Conservation (phyloP, 352 stramenopile species). For the Phytophthora palmivora region DNA sequence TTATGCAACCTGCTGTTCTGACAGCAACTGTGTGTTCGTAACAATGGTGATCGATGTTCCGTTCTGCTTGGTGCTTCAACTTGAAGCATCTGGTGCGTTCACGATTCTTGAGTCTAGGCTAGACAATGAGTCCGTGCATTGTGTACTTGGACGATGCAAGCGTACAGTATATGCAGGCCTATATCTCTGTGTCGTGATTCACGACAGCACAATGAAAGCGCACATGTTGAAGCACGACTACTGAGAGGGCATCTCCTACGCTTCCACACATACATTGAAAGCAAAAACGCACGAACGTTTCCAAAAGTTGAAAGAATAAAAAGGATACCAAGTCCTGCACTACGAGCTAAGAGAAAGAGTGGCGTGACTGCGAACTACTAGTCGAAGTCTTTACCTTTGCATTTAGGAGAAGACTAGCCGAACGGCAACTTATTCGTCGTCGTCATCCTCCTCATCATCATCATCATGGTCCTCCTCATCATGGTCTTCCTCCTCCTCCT, state of each 20-base stretch:
- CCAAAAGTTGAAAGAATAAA: constrained; percentile 46
- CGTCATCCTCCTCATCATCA: constrained; percentile 58
- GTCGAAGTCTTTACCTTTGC: constrained; percentile 15
- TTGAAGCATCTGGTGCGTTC: constrained; percentile 25
- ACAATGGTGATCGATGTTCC: constrained; percentile 15
- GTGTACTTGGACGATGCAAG: no score
- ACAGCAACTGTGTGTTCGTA: constrained; percentile 23
- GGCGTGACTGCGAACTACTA: neutral
- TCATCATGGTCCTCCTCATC: constrained; percentile 77
- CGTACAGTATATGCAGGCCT: no score
- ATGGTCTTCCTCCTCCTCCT: constrained; percentile 51
- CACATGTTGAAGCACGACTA: constrained; percentile 13
- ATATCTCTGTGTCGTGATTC: no score
- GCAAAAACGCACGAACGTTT: constrained; percentile 18
- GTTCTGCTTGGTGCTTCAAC: constrained; percentile 26
- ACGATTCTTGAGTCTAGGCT: no score
- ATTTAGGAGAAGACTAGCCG: neutral
- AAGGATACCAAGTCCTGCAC: constrained; percentile 40
- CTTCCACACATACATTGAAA: constrained; percentile 1
- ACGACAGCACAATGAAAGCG: neutral
- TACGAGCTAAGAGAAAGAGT: constrained; percentile 45
- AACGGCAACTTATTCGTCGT: constrained; percentile 59
- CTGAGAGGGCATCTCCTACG: neutral
- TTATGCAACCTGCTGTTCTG: no score
- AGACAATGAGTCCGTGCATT: no score